These are phyloP conservation scores for Aspergillus biplanus DNA, from an alignment of 495 filamentous ascomycete genomes.

Conservation along the genomic window DNA sequence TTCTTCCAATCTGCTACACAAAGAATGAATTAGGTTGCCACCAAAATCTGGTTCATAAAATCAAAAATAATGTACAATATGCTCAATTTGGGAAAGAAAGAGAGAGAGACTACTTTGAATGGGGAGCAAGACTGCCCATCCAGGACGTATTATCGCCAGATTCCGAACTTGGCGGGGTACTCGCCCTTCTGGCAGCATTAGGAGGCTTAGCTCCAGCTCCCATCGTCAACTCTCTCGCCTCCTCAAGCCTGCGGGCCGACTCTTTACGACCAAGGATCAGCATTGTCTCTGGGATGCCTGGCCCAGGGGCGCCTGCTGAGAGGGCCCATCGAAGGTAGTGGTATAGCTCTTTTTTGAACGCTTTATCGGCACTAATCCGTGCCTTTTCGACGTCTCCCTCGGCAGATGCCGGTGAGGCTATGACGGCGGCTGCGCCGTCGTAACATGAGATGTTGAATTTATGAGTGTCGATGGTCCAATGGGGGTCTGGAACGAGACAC, in stretches of 20 bases:
- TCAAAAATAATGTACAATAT: not conserved
- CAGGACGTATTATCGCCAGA: conserved; percentile 35
- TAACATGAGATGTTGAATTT: conserved; percentile 43
- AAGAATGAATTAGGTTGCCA: too few species aligned
- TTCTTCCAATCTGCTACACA: too few species aligned
- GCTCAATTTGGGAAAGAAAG: not conserved
- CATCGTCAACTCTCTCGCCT: conserved; percentile 44
- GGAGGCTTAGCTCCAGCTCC: conserved; percentile 26
- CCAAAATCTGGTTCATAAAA: too few species aligned
- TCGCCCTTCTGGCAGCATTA: conserved; percentile 17
- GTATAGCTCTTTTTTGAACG: conserved; percentile 51
- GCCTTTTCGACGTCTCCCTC: conserved; percentile 18
- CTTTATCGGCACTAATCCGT: conserved; percentile 31
- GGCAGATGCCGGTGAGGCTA: conserved; percentile 6
- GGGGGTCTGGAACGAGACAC: conserved; percentile 40
- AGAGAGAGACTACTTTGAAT: conserved; percentile 2
- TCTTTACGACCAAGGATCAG: conserved; percentile 64
- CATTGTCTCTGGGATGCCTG: conserved; percentile 62
- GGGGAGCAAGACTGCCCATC: conserved; percentile 47
- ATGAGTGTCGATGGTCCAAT: conserved; percentile 45
- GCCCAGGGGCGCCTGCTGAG: conserved; percentile 59
- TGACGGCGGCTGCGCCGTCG: conserved; percentile 33
- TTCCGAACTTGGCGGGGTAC: conserved; percentile 18
- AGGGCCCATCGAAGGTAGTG: conserved; percentile 72
- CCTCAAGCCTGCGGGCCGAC: conserved; percentile 56